Percentiles rank a stretch among this genome's conserved stretches.
These are phyloP conservation scores for Sporothrix variecibatus DNA, from an alignment of 2,329 filamentous ascomycete species.

Conservation along the genomic window DNA sequence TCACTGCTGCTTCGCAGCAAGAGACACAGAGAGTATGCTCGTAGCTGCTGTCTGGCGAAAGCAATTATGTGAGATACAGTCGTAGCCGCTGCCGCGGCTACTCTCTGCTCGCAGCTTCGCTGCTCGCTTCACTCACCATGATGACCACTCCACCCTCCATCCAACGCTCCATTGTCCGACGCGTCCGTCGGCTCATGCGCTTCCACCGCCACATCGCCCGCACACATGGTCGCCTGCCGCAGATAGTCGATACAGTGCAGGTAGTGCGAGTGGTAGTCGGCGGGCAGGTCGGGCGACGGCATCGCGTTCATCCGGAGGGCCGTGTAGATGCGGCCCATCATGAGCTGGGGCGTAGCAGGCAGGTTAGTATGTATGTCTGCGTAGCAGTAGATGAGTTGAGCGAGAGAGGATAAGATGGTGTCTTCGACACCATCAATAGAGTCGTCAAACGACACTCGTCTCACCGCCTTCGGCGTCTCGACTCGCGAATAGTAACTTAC, in stretches of 20 bases:
- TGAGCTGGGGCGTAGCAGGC: constrained; percentile 34
- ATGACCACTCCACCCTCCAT: constrained; percentile 46
- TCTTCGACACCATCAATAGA: not conserved
- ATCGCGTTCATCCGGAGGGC: constrained; percentile 30
- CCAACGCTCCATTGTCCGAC: constrained; percentile 41
- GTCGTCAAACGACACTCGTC: not conserved
- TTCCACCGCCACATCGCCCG: constrained; percentile 42
- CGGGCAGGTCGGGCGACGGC: constrained; percentile 31
- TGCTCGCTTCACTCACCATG: constrained; percentile 37
- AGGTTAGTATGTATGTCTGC: not conserved
- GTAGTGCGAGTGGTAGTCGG: constrained; percentile 41
- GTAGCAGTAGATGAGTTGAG: not conserved
- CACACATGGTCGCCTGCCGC: constrained; percentile 45
- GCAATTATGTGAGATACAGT: not conserved
- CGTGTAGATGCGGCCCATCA: constrained; percentile 41
- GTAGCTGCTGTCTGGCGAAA: not conserved
- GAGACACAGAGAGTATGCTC: not conserved
- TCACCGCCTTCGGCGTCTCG: not conserved
- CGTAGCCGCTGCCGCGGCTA: not conserved
- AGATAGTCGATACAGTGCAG: constrained; percentile 48
- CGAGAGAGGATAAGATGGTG: not conserved
- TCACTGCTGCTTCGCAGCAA: not conserved
- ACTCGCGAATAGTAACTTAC: constrained; percentile 34
- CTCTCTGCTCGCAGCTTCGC: not conserved
- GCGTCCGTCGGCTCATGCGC: constrained; percentile 43